Base-by-base conservation (phyloP, 2,329 filamentous ascomycete genomes). In the Daldinia sp. region DNA sequence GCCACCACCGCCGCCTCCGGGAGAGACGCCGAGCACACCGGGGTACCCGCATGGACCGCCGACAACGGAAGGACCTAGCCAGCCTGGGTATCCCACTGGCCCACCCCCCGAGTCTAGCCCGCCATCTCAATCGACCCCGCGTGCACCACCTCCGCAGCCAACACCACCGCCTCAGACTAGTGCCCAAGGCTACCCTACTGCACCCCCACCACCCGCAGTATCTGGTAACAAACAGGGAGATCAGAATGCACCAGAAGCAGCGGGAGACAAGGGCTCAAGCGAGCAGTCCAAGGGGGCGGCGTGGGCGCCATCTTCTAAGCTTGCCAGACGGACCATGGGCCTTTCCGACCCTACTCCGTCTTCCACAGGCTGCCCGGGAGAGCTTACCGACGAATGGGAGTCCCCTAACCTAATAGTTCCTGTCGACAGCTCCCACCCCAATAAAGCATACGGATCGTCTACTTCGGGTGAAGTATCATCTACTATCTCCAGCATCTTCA, bases 351-450 rank as follows among this genome's bases (percentile, higher is more conserved):
- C 54, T 15, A 44, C 54, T 0, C n/a, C 61, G 6, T 39, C 55
- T 23, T 58, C 62, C 13, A 67, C 44, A 44, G 75, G 75, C 73
- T 87, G 86, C 74, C 82, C 83, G 42, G 79, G 82, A 37, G 75
- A 82, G 48, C 78, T 88, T 56, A 68, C 77, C 37, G 82, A 82
- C 6, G 74, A 81, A 46, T 88, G 82, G 73, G 81, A 87, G 75
- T 89, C 82, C 78, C 89, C 89, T 9, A 87, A 90, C 73, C 81
- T 91, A 63, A 90, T 92, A 73, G 78, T 91, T 39, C 86, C 87
- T 4, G 78, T 92, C 68, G 82, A 88, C 79, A 85, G 84, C 12
- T 77, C 82, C 6, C 77, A 82, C 12, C 86, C 88, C 0, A 75
- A 84, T 74, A 81, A 78, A 2, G 81, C 86, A 0, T 75, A 77